Evolutionary conservation across 179 eudicot species (phyloP), one percentile per base, ranked within the genome.

Genomic region (Heliamphora pulchella): DNA sequence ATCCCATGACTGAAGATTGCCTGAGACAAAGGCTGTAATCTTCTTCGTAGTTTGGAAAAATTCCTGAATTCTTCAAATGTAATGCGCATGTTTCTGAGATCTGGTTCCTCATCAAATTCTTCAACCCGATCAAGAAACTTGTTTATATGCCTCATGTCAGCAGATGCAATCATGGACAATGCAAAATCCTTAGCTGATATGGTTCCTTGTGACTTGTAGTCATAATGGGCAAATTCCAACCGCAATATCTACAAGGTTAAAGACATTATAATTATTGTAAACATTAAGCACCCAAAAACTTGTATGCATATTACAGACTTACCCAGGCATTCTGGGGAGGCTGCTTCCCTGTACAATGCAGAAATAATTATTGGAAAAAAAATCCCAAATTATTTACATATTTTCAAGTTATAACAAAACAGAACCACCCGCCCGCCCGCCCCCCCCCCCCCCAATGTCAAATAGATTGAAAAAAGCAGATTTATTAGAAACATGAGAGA

Each of bases 111-210:
- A 51, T 76, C 70, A 43, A 95, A 67, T 72, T 92, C 88, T 48
- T 95, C 98, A 14, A 86, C 96, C 47, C 88, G 91, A 53, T 91
- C 93, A 31, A 95, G 94, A 77, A 93, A 91, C 84, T 88, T 95
- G 79, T 85, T 79, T 64, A 93, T 84, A 62, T 90, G 91, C 22
- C 85, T 85, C 88, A 93, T 85, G 78, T 92, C 98, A 6, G 98
- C 97, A 54, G 98, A 95, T 68, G 96, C 98, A 74, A 95, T 93
- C 93, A 95, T 70, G 1, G 98, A 95, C 76, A 95, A 71, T 5
- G 92, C 94, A 84, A 93, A 93, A 79, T 93, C 97, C 72, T 82
- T 86, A 3, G 97, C 91, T 14, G 97, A 91, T 82, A 93, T 92
- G n/a, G 85, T 87, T 22, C 94, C 94, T 62, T 80, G 82, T 53